phyloP scores from a whole-genome alignment of 192 early-diverging fungal genomes.

The Backusella sp. region DNA sequence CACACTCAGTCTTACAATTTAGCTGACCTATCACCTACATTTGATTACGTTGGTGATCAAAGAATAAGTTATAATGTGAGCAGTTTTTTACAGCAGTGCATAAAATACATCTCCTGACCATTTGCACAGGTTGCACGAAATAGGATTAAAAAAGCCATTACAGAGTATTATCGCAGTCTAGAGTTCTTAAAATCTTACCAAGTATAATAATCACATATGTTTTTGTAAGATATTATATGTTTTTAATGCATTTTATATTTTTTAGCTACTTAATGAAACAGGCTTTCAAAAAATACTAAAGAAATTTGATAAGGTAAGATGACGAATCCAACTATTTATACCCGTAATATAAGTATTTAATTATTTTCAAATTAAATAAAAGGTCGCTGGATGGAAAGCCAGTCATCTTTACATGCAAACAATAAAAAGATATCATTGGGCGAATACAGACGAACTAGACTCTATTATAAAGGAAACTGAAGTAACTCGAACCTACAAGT shows the following conservation, averaged over 20 bases:
- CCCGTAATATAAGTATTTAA: neutral
- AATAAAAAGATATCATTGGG: slow-evolving; percentile 61
- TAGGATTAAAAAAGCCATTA: slow-evolving; percentile 64
- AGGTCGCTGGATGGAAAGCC: slow-evolving; percentile 48
- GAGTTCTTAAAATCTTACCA: slow-evolving; percentile 70
- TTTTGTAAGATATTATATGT: neutral
- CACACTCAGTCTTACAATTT: neutral
- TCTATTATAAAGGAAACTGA: slow-evolving; percentile 63
- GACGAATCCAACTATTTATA: too few relatives aligned
- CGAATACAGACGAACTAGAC: slow-evolving; percentile 51
- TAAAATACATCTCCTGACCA: neutral
- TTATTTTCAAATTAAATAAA: slow-evolving; percentile 16
- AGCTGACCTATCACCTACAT: slow-evolving; percentile 7
- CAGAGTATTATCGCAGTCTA: slow-evolving; percentile 71
- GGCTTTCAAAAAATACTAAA: slow-evolving; percentile 72
- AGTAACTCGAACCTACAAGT: slow-evolving; percentile 12
- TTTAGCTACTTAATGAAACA: slow-evolving; percentile 49
- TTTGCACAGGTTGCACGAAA: neutral
- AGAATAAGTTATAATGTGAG: slow-evolving; percentile 14
- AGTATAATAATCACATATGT: slow-evolving; percentile 22
- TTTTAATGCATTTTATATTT: neutral
- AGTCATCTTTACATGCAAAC: slow-evolving; percentile 43
- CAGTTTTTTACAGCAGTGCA: neutral
- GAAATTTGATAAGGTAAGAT: slow-evolving; percentile 64
- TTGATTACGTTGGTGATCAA: neutral